Evolutionary conservation across 2,329 filamentous ascomycete species (phyloP).

Genomic region (Sporothrix globosa): DNA sequence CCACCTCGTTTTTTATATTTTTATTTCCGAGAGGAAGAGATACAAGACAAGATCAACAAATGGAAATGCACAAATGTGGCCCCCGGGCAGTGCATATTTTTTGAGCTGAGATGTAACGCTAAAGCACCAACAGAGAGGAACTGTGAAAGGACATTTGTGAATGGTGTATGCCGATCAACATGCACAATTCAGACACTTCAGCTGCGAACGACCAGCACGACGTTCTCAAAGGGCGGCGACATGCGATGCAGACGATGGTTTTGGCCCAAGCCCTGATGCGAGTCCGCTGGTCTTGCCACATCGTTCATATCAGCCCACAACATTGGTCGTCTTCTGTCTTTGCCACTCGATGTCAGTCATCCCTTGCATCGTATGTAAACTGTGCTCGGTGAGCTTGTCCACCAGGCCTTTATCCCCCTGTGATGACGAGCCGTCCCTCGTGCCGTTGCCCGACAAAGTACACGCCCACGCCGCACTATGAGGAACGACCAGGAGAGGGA

Average conservation of each 20-base stretch:
- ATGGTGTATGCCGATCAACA: slow-evolving; percentile 17
- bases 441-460: not conserved
- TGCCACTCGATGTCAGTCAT: slow-evolving; percentile 12
- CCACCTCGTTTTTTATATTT: not conserved
- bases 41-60: not conserved
- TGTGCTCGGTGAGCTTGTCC: not conserved
- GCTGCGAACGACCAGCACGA: slow-evolving; percentile 1
- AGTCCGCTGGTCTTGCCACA: not conserved
- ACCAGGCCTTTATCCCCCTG: not conserved
- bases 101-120: not conserved
- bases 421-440: slow-evolving; percentile 12
- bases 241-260: not conserved
- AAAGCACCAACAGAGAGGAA: not conserved
- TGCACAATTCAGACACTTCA: slow-evolving; percentile 18
- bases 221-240: not conserved
- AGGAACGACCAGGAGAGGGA: not conserved
- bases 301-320: slow-evolving; percentile 5
- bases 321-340: slow-evolving; percentile 1
- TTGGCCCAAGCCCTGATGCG: not conserved
- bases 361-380: slow-evolving; percentile 7
- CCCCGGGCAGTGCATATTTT: not conserved
- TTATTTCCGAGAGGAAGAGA: not conserved
- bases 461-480: not conserved
- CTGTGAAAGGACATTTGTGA: not conserved
- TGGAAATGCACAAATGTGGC: not conserved